A percentile compares a stretch with the other conserved stretches of the same genome.
These are phyloP conservation scores for Tolypocladium sp. DNA, from an alignment of 2,329 filamentous ascomycete species.

Conservation along the genomic window DNA sequence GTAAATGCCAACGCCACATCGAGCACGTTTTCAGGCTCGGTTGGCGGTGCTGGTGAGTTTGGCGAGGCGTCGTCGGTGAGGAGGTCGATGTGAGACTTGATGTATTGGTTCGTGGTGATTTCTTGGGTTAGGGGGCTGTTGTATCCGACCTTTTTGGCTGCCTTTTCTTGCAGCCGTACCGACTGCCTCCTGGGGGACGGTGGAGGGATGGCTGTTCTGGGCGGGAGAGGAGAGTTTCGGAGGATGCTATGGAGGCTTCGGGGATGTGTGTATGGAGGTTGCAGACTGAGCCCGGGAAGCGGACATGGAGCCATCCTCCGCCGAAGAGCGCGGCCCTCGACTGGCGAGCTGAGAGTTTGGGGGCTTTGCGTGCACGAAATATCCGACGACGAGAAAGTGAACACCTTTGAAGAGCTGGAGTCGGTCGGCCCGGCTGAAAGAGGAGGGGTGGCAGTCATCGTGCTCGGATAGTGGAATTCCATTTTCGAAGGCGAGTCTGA, in stretches of 20 bases:
- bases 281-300: not conserved
- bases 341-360: constrained; percentile 2
- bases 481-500: constrained; percentile 37
- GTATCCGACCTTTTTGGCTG: constrained; percentile 49
- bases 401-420: constrained; percentile 27
- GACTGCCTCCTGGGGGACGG: constrained; percentile 45
- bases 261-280: constrained; percentile 47
- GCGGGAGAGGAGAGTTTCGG: constrained; percentile 55
- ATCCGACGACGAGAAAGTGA: constrained; percentile 34
- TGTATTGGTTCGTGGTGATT: constrained; percentile 54
- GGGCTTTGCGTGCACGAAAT: constrained; percentile 8
- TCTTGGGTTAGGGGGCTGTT: constrained; percentile 54
- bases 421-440: constrained; percentile 45
- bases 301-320: constrained; percentile 2
- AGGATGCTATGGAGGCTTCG: constrained; percentile 54
- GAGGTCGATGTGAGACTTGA: constrained; percentile 54
- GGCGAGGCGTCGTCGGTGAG: constrained; percentile 48
- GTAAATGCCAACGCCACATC: constrained; percentile 43
- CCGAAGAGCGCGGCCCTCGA: constrained; percentile 8
- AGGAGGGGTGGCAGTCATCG: constrained; percentile 51
- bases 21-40: constrained; percentile 30
- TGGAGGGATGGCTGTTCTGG: constrained; percentile 38
- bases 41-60: constrained; percentile 24
- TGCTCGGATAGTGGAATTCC: constrained; percentile 41
- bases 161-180: constrained; percentile 43